Conservation (phyloP, 2,329 filamentous ascomycete species). For the Aureobasidium musti region DNA sequence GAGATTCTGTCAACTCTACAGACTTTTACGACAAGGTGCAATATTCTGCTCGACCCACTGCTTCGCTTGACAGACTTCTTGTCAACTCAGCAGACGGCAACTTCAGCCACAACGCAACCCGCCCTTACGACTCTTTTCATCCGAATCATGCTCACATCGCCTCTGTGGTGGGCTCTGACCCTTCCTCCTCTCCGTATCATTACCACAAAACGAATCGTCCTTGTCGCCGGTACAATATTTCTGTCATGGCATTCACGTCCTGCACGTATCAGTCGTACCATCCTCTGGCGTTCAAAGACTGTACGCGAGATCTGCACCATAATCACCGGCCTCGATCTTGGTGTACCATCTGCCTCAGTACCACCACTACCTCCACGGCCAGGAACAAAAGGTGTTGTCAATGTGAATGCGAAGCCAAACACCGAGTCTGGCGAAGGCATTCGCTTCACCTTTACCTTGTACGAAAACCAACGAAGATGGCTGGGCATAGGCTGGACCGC, state of each 20-base stretch:
- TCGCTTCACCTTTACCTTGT: constrained; percentile 93
- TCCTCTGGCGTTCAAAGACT: constrained; percentile 84
- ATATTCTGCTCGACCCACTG: constrained; percentile 86
- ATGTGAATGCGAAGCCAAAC: constrained; percentile 50
- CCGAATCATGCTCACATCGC: constrained; percentile 82
- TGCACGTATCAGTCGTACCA: constrained; percentile 77
- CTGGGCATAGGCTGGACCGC: constrained; percentile 93
- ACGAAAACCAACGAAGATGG: constrained; percentile 96
- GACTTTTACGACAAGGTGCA: constrained; percentile 87
- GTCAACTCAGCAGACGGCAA: constrained; percentile 79
- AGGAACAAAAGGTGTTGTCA: constrained; percentile 45
- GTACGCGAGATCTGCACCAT: constrained; percentile 69
- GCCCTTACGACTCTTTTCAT: constrained; percentile 88
- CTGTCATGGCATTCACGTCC: constrained; percentile 92
- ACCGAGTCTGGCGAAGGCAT: constrained; percentile 65
- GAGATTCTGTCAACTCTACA: constrained; percentile 95
- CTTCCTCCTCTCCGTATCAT: constrained; percentile 81
- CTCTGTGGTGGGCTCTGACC: constrained; percentile 81
- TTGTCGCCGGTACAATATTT: constrained; percentile 82
- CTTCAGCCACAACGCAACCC: constrained; percentile 85
- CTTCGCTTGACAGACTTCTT: constrained; percentile 89
- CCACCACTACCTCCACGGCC: constrained; percentile 47
- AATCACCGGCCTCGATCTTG: constrained; percentile 79
- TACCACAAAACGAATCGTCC: constrained; percentile 78
- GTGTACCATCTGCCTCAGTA: constrained; percentile 46